phyloP scores from a whole-genome alignment of 1,284 basidiomycete genomes.

The Rhodotorula sp. region DNA sequence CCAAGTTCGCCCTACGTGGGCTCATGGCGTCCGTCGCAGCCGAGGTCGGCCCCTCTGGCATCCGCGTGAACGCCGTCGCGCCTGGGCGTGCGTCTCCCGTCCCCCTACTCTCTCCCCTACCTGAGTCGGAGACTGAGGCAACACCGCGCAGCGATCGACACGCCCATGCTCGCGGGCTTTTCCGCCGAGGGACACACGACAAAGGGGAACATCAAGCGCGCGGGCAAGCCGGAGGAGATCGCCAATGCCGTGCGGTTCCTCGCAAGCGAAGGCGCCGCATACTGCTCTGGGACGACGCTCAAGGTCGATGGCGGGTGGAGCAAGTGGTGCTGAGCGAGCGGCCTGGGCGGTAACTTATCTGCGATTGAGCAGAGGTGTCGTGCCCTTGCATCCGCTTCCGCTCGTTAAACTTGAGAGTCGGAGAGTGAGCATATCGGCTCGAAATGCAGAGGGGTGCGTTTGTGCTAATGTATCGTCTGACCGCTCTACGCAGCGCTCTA shows the following conservation, averaged over 20 bases:
- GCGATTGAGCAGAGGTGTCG: too few relatives aligned
- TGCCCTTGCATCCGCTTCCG: too few relatives aligned
- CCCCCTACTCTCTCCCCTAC: too few relatives aligned
- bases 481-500: too few relatives aligned
- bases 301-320: slow-evolving; percentile 47
- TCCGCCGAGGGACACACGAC: background rate
- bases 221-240: slow-evolving; percentile 61
- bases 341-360: too few relatives aligned
- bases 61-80: slow-evolving; percentile 63
- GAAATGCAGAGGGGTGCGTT: too few relatives aligned
- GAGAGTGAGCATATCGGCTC: too few relatives aligned
- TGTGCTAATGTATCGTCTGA: too few relatives aligned
- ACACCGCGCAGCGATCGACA: slow-evolving; percentile 40
- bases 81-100: slow-evolving; percentile 46
- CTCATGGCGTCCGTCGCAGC: slow-evolving; percentile 42
- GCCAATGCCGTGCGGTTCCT: slow-evolving; percentile 60
- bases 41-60: slow-evolving; percentile 56
- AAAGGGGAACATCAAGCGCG: slow-evolving; percentile 49
- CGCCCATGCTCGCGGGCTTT: slow-evolving; percentile 7
- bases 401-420: too few relatives aligned
- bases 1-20: slow-evolving; percentile 47
- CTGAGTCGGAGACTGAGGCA: too few relatives aligned
- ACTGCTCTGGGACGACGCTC: slow-evolving; percentile 57
- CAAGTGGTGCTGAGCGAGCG: slow-evolving; percentile 34
- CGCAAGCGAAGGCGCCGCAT: slow-evolving; percentile 59